Evolutionary conservation across 2,329 filamentous ascomycete species (phyloP).

Genomic region (Chaetomium strumarium): DNA sequence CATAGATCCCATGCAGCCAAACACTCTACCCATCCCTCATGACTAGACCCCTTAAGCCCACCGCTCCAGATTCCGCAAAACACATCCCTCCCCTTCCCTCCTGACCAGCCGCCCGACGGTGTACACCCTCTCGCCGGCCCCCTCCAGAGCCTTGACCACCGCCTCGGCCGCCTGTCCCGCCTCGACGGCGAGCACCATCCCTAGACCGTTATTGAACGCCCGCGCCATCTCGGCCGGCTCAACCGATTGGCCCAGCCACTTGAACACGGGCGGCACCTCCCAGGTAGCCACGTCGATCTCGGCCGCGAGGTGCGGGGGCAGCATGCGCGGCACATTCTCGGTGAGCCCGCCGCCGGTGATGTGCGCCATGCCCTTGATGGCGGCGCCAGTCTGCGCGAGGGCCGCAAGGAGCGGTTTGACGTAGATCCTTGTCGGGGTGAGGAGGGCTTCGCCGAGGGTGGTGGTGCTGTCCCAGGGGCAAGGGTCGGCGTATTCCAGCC

Average conservation of each 20-base stretch:
- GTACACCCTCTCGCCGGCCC: slow-evolving; percentile 70
- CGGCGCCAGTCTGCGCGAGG: slow-evolving; percentile 44
- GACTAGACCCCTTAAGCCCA: slow-evolving; percentile 34
- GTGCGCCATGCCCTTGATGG: slow-evolving; percentile 90
- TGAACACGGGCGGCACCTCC: slow-evolving; percentile 72
- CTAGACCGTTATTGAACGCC: slow-evolving; percentile 91
- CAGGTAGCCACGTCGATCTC: slow-evolving; percentile 74
- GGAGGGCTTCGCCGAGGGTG: slow-evolving; percentile 65
- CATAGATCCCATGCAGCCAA: neutral
- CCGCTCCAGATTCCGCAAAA: slow-evolving; percentile 51
- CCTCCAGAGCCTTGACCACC: slow-evolving; percentile 55
- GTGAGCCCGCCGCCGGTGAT: slow-evolving; percentile 91
- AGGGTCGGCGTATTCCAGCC: slow-evolving; percentile 62
- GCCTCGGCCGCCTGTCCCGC: slow-evolving; percentile 51
- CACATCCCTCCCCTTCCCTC: slow-evolving; percentile 53
- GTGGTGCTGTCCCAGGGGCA: slow-evolving; percentile 64
- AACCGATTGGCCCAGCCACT: slow-evolving; percentile 74
- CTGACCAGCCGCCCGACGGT: slow-evolving; percentile 65
- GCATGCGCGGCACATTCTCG: slow-evolving; percentile 93
- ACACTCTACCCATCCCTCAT: neutral
- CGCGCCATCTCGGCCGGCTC: slow-evolving; percentile 74
- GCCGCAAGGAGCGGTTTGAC: slow-evolving; percentile 73
- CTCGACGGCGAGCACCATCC: slow-evolving; percentile 84
- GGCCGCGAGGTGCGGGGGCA: slow-evolving; percentile 71
- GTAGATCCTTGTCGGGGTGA: slow-evolving; percentile 91